Evolutionary conservation across 768 basidiomycete genomes (phyloP).

Genomic region (Porpolomopsis calyptriformis): DNA sequence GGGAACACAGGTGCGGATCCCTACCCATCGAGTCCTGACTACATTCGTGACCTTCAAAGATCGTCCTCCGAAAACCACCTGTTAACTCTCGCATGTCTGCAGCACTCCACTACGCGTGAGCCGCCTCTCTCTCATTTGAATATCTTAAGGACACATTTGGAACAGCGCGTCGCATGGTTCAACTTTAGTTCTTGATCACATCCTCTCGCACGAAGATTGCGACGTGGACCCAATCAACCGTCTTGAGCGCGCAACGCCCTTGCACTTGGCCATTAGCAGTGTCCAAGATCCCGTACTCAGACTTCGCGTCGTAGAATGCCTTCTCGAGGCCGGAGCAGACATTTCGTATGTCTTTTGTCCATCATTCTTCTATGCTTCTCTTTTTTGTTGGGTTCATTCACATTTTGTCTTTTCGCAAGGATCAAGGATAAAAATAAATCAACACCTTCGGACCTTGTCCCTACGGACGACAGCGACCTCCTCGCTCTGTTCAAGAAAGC

Average conservation of each 20-base stretch:
- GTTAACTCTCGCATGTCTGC: not conserved
- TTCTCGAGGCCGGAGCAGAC: conserved; percentile 76
- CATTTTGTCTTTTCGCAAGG: no score
- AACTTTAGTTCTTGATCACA: conserved; percentile 54
- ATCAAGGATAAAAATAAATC: conserved; percentile 64
- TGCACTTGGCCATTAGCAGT: conserved; percentile 56
- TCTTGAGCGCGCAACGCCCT: conserved; percentile 60
- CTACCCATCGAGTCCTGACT: no score
- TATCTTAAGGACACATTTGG: not conserved
- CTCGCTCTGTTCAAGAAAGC: conserved; percentile 41
- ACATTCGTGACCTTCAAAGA: no score
- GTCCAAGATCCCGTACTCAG: conserved; percentile 47
- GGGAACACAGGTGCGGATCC: conserved; percentile 62
- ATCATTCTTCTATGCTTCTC: not conserved
- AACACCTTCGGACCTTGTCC: conserved; percentile 44
- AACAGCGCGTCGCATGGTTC: conserved; percentile 46
- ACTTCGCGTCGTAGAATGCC: conserved; percentile 42
- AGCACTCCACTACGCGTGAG: conserved; percentile 71
- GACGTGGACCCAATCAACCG: conserved; percentile 74
- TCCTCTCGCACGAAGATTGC: conserved; percentile 64
- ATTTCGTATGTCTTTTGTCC: conserved; percentile 32
- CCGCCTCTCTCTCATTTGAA: not conserved
- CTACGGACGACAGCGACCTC: conserved; percentile 41
- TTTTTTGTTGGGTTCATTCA: not conserved
- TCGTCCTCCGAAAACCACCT: conserved; percentile 13